Conservation (phyloP, 2,329 filamentous ascomycete genomes). For the Alternaria sp. region DNA sequence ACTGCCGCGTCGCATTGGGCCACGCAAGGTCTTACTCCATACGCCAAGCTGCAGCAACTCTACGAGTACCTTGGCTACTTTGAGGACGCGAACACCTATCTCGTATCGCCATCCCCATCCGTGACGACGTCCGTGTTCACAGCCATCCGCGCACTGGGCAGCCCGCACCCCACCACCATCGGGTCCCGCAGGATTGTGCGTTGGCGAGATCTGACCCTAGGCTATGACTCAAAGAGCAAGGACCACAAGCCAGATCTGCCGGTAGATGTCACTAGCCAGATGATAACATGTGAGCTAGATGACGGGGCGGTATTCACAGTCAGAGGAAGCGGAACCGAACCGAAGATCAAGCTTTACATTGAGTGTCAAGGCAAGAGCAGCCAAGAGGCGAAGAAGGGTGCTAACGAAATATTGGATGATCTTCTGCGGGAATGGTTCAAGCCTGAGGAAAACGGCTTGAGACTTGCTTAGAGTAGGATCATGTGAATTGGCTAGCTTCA, state of each 20-base stretch:
- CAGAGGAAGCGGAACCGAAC: conserved; percentile 70
- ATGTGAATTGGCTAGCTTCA: fast-evolving
- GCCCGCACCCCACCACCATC: conserved; percentile 56
- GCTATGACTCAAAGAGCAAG: conserved; percentile 65
- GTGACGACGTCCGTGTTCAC: conserved; percentile 65
- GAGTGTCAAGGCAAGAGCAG: conserved; percentile 57
- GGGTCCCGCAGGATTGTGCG: conserved; percentile 63
- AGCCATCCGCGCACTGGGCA: conserved; percentile 59
- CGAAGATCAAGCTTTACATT: conserved; percentile 71
- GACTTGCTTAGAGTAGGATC: conserved; percentile 31
- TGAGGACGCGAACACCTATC: conserved; percentile 71
- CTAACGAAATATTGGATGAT: conserved; percentile 57
- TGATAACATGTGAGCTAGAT: conserved; percentile 70
- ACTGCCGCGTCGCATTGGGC: conserved; percentile 63
- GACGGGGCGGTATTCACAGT: conserved; percentile 66
- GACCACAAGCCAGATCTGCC: conserved; percentile 65
- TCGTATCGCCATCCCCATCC: conserved; percentile 65
- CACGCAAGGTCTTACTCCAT: conserved; percentile 64
- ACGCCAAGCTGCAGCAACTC: conserved; percentile 64
- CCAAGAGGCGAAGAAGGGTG: conserved; percentile 55
- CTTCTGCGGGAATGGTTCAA: conserved; percentile 62
- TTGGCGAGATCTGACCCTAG: conserved; percentile 70
- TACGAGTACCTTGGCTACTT: conserved; percentile 68
- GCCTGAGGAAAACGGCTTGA: conserved; percentile 48
- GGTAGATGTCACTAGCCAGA: conserved; percentile 66